Evolutionary conservation across 1,139 yeast genomes (phyloP), one percentile per base, ranked within the genome.

Genomic region (Debaryomyces sp.): DNA sequence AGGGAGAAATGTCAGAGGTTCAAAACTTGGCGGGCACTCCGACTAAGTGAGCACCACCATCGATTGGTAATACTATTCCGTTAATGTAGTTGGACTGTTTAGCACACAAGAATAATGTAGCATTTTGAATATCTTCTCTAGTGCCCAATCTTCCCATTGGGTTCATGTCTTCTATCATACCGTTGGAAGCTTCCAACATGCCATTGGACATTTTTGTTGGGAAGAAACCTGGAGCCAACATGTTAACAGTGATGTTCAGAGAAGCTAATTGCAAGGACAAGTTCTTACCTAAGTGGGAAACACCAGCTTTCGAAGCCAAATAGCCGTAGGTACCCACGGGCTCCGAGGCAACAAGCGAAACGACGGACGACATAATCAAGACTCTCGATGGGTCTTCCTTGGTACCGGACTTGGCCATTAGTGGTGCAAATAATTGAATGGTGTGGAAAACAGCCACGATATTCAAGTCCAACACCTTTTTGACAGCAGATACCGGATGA

Each of bases 181-280:
- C 80, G 18, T 91, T 92, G 32, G 78, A 73, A 44, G 68, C 70
- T 40, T 74, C 78, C 48, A 87, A 68, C 47, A 87, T 60, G 0
- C 91, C 94, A 50, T 80, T 75, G 41, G 91, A 78, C 94, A 87
- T 87, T 66, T 85, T 86, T 32, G 88, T 77, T 22, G 89, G 89
- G 78, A 87, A 84, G 64, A 85, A 87, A 0, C 95, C 95, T 0
- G 94, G 94, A 9, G 91, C 91, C 56, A 87, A 67, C 7, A 83
- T 73, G 66, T 86, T 86, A 55, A 84, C 89, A 43, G 82, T 84
- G 59, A 85, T 79, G 64, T 85, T 80, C 47, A 77, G 68, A n/a
- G 85, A 86, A 1, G 88, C 90, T 58, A 86, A 74, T 57, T 82
- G 85, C 44, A 76, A 61, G 2, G 91, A 87, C 59, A 86, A 74